Base-by-base conservation (phyloP, 192 early-diverging fungal species). In the Geranomyces variabilis region DNA sequence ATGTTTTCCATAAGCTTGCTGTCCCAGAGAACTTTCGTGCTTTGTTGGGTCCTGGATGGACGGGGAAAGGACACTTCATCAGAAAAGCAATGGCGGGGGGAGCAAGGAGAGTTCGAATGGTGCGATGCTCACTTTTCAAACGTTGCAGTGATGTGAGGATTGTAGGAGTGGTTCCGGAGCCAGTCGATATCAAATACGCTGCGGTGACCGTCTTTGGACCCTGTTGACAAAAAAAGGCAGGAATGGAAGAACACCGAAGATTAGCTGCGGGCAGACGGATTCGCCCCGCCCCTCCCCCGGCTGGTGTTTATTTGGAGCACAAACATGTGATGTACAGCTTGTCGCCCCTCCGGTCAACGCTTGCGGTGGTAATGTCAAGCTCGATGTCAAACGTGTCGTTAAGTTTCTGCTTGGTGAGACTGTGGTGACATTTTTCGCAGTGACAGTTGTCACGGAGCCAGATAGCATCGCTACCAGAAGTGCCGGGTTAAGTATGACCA, bases 1-100 rank as follows among this genome's bases (percentile, higher is more conserved):
- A 83, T 48, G 26, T 67, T 65, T n/a, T 71, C 33, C 9, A 51
- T 69, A 15, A 88, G 71, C 10, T 71, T 66, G 10, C 19, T 10
- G 19, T 10, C 19, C 46, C 46, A 47, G 12, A 63, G 24, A 24
- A 17, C 8, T 63, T 63, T 15, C 12, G 46, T 19, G 46, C 46
- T n/a, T n/a, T n/a, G n/a, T 47, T 13, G 19, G 19, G 46, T 47
- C 46, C 10, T 19, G 12, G 46, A 47, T 19, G 19, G 12, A 19
- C 19, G 10, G 46, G 46, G 10, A 13, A 10, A 47, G 19, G 10
- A 19, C 46, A 47, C 10, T 47, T 19, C 46, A 47, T 10, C 19
- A 10, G 19, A 47, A 19, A 19, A 47, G 12, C 10, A 47, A 47
- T 19, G 19, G 19, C 46, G 19, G 46, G 19, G 46, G 19, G 19